Base-by-base conservation (phyloP, 2,329 filamentous ascomycete genomes). In the Zymoseptoria pseudotritici region DNA sequence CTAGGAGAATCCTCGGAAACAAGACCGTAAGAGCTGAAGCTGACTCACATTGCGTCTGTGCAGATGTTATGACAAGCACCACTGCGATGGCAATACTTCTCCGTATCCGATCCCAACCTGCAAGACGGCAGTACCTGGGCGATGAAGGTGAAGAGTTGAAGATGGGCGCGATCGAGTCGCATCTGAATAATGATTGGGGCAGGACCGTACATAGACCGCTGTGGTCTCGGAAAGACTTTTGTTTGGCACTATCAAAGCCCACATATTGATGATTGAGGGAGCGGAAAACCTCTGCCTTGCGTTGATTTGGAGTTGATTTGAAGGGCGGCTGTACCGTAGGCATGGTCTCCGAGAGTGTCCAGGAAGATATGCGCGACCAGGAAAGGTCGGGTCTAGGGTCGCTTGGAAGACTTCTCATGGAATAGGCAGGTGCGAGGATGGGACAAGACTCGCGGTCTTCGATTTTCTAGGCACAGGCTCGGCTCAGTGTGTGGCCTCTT, bases 21-120 rank as follows among this genome's bases (percentile, higher is more conserved):
- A 31, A 6, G 19, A 20, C 36, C 6, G 11, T 17, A 46, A 5
- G 17, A 46, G 4, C 36, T 46, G 36, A 46, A 46, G 36, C 36
- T 46, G 36, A 46, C 36, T 17, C 36, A 46, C 36, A n/a, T 46
- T 46, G 36, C 13, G 36, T 46, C 3, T n/a, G 13, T 2, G 8
- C 54, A 68, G 66, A n/a, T 64, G 62, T 22, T 67, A 66, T 51
- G 65, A 68, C 31, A 61, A 59, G 53, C 65, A 68, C 58, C 59
- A 55, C 55, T 68, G 66, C 60, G 57, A 60, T 49, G 66, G 64
- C 9, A 66, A 58, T 13, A 59, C 62, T 11, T 56, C 55, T 9
- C 60, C 61, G 1, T 63, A 58, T 46, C 60, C 60, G 10, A 58
- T 61, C 24, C 60, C 60, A n/a, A 62, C 60, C 24, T 63, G 57